Evolutionary conservation across 2,329 filamentous ascomycete species (phyloP), one percentile per base, ranked within the genome.

Genomic region (Aaosphaeria pasadenensis): DNA sequence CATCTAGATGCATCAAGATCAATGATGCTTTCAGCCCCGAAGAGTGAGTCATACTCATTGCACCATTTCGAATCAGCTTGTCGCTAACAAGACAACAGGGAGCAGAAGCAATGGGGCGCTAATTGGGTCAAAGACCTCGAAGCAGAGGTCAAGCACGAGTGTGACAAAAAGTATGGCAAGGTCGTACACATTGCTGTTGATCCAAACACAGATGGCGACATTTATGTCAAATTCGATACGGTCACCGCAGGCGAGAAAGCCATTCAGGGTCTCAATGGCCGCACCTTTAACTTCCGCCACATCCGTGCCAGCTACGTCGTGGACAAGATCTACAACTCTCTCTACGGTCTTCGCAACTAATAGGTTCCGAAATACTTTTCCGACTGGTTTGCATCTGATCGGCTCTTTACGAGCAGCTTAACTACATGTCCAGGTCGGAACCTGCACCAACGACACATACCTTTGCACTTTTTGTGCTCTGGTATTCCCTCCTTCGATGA

Each of bases 181-280:
- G 92, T 99, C 64, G 91, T 97, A 71, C 94, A 99, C 83, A 95
- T 97, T 74, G 84, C 91, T 62, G 82, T 96, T 74, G 92, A 97
- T 77, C 85, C 88, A 58, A 95, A 95, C 75, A 94, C 91, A 42
- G 84, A 88, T 72, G 94, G 94, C 74, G 94, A 99, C 70, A 92
- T 99, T 62, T 99, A 96, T 74, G 85, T 99, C 71, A 99, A 99
- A 74, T 99, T 99, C 76, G 91, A 96, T 74, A 88, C 90, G 66
- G 89, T 97, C 54, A 85, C 91, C 71, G 92, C 92, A 62, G 92
- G 92, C 69, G 90, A 96, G 74, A 97, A 96, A 70, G 94, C 94
- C 63, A 95, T 97, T 75, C 95, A 95, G 72, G 94, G 94, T 67
- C 84, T 99, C 54, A 97, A 99, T 73, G 94, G 94, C 66, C 87